phyloP scores from a whole-genome alignment of 2,329 filamentous ascomycete genomes.

The Penicillium hordei region DNA sequence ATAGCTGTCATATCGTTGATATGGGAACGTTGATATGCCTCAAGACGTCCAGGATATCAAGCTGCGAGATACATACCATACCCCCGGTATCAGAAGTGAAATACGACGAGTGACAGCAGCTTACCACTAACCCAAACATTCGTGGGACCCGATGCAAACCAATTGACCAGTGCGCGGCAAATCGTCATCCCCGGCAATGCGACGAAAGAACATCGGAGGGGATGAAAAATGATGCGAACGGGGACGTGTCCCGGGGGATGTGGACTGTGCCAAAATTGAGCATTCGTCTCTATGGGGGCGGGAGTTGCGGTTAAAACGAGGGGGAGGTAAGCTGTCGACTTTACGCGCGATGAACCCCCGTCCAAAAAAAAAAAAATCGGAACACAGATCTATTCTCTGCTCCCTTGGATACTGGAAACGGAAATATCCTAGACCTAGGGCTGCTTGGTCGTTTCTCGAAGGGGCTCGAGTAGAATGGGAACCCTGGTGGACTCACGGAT shows the following conservation, averaged over 20 bases:
- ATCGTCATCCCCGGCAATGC: not conserved
- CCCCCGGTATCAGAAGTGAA: not conserved
- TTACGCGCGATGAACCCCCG: not conserved
- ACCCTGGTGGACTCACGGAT: conserved; percentile 17
- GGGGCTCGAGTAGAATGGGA: conserved; percentile 10
- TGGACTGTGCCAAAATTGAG: not conserved
- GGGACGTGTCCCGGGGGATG: not conserved
- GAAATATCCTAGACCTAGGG: not conserved
- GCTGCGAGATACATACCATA: not conserved
- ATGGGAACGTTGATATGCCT: not conserved
- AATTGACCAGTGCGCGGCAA: not conserved
- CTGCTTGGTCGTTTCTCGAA: not conserved
- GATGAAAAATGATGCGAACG: not conserved
- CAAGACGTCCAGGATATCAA: not conserved
- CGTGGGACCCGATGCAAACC: not conserved
- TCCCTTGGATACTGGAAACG: not conserved
- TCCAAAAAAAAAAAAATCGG: not conserved
- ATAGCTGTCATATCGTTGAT: not conserved
- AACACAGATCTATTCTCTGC: not conserved
- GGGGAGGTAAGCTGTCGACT: not conserved
- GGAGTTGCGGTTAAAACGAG: not conserved
- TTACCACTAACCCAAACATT: not conserved
- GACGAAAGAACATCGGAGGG: not conserved
- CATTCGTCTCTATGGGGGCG: not conserved
- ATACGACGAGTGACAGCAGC: not conserved